Evolutionary conservation across 495 filamentous ascomycete species (phyloP), one percentile per base, ranked within the genome.

Genomic region (Penicillium robsamsonii): DNA sequence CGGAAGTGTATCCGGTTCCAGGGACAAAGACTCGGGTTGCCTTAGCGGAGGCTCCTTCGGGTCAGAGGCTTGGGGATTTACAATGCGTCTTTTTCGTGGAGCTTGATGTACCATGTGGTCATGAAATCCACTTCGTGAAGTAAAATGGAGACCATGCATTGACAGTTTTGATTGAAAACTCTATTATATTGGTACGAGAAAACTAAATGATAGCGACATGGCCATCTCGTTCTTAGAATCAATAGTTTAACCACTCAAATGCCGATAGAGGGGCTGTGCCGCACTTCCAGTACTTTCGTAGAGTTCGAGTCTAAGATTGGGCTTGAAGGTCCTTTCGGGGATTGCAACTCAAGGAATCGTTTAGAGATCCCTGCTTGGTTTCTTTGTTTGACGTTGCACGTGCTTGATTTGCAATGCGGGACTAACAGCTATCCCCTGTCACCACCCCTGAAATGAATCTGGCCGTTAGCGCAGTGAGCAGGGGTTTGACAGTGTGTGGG

Each of bases 361-460:
- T 37, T 38, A 18, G 22, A 18, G 22, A 18, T 20, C 15, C 29
- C 45, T 27, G 18, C 24, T 46, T 31, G 11, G 4, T 30, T 35
- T 51, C 45, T 48, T 61, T 48, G 52, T 35, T 35, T 43, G 25
- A 27, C 33, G 53, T 5, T 43, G 9, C 66, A 68, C 66, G 66
- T 68, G 66, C 51, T 66, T 56, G n/a, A 43, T 31, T 22, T 15
- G 25, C 27, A 53, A 53, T 68, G 66, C 65, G 63, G 60, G 53
- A 54, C 58, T 61, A 57, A 52, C 10, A 47, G 20, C 42, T 20
- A 41, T 43, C 25, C 35, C 44, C 33, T 55, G 27, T 37, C n/a
- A 29, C 20, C 25, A 9, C 45, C 53, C 58, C 44, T 44, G 51
- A 49, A 13, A 31, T 33, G 40, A 41, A 38, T 29, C 27, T 31